These are phyloP conservation scores for Moesziomyces parantarcticus DNA, from an alignment of 1,284 basidiomycete species.

Conservation along the genomic window DNA sequence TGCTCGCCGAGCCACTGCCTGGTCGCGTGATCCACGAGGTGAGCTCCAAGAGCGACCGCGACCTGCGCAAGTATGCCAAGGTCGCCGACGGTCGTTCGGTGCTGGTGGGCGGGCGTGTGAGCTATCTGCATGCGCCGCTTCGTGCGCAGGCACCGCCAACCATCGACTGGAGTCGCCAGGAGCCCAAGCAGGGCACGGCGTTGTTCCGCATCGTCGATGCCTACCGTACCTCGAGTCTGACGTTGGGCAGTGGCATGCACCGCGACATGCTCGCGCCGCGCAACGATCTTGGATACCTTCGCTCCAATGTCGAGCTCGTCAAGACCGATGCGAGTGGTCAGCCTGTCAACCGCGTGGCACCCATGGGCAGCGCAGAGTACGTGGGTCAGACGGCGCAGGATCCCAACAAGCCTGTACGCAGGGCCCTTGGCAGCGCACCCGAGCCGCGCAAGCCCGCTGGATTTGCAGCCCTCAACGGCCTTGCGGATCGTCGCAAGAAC, in stretches of 20 bases:
- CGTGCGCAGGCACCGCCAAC: conserved; percentile 34
- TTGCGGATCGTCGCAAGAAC: conserved; percentile 6
- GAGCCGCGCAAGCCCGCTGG: neutral
- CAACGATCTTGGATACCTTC: conserved; percentile 42
- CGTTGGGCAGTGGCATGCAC: conserved; percentile 29
- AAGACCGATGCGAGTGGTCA: conserved; percentile 20
- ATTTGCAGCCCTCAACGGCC: neutral
- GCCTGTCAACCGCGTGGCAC: conserved; percentile 1
- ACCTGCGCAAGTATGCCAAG: conserved; percentile 15
- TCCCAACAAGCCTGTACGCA: conserved; percentile 23
- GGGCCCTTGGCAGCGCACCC: conserved; percentile 10
- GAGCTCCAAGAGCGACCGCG: conserved; percentile 14
- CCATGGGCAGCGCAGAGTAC: conserved; percentile 25
- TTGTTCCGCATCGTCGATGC: conserved; percentile 47
- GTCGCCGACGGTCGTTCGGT: conserved; percentile 37
- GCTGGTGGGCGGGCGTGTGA: conserved; percentile 38
- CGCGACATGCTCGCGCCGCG: conserved; percentile 42
- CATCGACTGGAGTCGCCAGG: conserved; percentile 40
- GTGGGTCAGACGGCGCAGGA: conserved; percentile 30
- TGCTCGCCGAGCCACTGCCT: conserved; percentile 52
- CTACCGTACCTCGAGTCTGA: conserved; percentile 24
- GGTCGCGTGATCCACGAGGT: conserved; percentile 57
- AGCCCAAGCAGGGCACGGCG: conserved; percentile 38
- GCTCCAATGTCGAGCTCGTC: conserved; percentile 37
- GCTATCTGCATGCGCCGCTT: conserved; percentile 37